These are phyloP conservation scores for Hyparrhenia diplandra DNA, from an alignment of 176 grass and related monocot genomes.

Conservation along the genomic window DNA sequence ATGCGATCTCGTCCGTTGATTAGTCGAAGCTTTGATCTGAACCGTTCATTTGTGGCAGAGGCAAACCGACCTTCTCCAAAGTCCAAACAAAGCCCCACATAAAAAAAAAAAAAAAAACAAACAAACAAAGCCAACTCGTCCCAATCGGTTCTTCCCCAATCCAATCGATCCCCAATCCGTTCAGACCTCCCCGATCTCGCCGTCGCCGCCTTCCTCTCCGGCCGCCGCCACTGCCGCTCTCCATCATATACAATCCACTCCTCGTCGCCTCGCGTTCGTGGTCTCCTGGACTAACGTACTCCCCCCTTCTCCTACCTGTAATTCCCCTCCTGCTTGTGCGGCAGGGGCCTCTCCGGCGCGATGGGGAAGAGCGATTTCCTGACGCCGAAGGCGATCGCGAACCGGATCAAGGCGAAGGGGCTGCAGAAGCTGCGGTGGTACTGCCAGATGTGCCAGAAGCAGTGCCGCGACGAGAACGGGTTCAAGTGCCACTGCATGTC, in stretches of 20 bases:
- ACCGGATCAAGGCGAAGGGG: conserved; percentile 90
- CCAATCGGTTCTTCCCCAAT: not conserved
- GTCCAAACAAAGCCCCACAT: not conserved
- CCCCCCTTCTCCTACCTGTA: not conserved
- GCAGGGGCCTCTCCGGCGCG: not conserved
- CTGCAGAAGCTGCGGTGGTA: conserved; percentile 96
- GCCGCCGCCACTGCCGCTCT: not conserved
- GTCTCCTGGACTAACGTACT: not conserved
- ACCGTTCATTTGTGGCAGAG: not conserved
- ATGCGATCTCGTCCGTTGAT: not conserved
- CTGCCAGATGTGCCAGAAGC: conserved; percentile 99
- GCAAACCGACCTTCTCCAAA: not conserved
- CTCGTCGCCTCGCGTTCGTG: not conserved
- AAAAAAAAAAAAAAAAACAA: no score
- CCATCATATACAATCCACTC: not conserved
- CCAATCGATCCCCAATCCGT: not conserved
- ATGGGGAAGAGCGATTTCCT: conserved; percentile 92
- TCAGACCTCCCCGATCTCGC: not conserved
- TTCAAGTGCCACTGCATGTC: conserved; percentile 98
- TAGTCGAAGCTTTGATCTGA: not conserved
- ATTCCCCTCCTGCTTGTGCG: not conserved
- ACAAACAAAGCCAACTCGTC: not conserved
- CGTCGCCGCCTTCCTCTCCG: not conserved
- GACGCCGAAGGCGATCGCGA: conserved; percentile 85
- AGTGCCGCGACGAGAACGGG: conserved; percentile 86